These are phyloP conservation scores for Calycina herbarum DNA, from an alignment of 2,329 filamentous ascomycete genomes.

Conservation along the genomic window DNA sequence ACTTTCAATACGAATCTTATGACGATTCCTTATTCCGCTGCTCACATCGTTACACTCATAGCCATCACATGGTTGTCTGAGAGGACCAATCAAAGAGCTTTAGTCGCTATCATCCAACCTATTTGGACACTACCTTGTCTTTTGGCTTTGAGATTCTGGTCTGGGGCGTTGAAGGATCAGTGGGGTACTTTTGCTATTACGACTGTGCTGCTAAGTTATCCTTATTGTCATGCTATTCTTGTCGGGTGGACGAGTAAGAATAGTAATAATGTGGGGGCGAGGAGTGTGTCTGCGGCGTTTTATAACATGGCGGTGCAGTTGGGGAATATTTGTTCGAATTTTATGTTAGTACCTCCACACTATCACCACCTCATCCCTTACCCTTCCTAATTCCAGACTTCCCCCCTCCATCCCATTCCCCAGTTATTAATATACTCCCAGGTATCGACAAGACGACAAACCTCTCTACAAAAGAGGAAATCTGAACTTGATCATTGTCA, in stretches of 20 bases:
- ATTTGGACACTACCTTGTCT: conserved; percentile 45
- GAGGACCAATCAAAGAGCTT: conserved; percentile 41
- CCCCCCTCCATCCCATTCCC: no score
- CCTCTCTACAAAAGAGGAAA: conserved; percentile 60
- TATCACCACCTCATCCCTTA: no score
- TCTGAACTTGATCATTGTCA: conserved; percentile 54
- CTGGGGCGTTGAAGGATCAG: conserved; percentile 27
- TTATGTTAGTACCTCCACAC: conserved; percentile 39
- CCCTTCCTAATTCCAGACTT: no score
- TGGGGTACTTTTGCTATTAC: conserved; percentile 43
- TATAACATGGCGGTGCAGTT: conserved; percentile 53
- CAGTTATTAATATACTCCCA: background rate
- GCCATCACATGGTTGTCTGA: conserved; percentile 48
- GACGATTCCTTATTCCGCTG: conserved; percentile 46
- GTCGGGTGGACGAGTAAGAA: conserved; percentile 53
- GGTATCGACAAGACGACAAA: conserved; percentile 48
- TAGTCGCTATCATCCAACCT: conserved; percentile 40
- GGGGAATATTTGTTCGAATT: conserved; percentile 42
- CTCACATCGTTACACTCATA: conserved; percentile 47
- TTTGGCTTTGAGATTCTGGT: conserved; percentile 38
- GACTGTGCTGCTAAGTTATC: conserved; percentile 34
- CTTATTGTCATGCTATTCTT: conserved; percentile 36
- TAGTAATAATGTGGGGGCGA: conserved; percentile 60
- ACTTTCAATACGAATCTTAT: conserved; percentile 48
- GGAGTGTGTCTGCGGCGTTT: conserved; percentile 61